These are phyloP conservation scores for Meyerozyma carpophila DNA, from an alignment of 1,139 yeast species.

Conservation along the genomic window DNA sequence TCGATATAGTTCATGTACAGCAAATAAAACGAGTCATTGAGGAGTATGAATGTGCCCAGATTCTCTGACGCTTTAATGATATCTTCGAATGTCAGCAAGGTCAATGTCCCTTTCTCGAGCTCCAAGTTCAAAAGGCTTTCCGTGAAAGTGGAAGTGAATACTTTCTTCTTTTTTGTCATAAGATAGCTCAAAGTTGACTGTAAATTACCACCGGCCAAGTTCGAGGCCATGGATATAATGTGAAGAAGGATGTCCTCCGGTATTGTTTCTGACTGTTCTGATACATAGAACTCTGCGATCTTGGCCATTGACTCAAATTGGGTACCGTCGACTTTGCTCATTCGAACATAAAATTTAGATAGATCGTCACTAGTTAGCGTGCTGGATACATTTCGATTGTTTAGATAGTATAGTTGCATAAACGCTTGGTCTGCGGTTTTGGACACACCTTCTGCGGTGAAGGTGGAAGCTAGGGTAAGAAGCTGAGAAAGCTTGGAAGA, in stretches of 20 bases:
- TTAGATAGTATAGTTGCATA: constrained; percentile 13
- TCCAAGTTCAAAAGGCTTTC: constrained; percentile 5
- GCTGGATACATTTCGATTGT: constrained; percentile 6
- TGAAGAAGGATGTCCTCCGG: not conserved
- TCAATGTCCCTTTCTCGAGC: constrained; percentile 10
- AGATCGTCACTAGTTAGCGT: constrained; percentile 1
- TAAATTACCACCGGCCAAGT: not conserved
- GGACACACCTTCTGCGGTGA: constrained; percentile 10
- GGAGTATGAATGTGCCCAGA: constrained; percentile 2
- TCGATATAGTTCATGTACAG: constrained; percentile 24
- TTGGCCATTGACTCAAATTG: not conserved
- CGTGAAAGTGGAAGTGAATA: not conserved
- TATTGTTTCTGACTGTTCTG: not conserved
- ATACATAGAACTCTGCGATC: not conserved
- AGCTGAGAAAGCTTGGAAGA: constrained; percentile 16
- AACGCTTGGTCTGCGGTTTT: constrained; percentile 16
- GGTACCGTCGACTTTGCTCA: not conserved
- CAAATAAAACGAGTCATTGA: constrained; percentile 18
- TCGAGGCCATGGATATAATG: not conserved
- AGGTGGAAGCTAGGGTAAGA: constrained; percentile 6
- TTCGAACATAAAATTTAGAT: not conserved
- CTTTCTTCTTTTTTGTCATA: not conserved
- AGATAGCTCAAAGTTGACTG: not conserved
- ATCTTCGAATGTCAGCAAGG: constrained; percentile 20
- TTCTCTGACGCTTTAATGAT: constrained; percentile 8